Evolutionary conservation across 345 rosid species (phyloP).

Genomic region (Salix caprea): DNA sequence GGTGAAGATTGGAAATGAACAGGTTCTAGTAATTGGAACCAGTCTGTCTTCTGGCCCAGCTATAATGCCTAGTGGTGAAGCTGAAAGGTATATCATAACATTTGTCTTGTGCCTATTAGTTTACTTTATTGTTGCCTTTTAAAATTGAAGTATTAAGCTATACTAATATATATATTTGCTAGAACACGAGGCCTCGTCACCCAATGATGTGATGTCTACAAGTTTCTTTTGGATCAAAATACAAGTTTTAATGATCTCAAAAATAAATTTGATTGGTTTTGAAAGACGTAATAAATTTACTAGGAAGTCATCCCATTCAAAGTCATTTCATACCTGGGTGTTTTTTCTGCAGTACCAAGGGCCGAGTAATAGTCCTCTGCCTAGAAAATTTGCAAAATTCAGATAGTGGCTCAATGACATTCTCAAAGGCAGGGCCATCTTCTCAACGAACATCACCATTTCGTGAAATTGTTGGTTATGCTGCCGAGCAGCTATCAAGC

Average conservation of each 20-base stretch:
- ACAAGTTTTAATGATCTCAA: neutral
- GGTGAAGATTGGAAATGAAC: constrained; percentile 76
- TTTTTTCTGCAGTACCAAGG: constrained; percentile 68
- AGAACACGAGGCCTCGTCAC: neutral
- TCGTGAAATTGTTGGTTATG: constrained; percentile 59
- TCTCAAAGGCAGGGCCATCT: constrained; percentile 66
- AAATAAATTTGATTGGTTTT: neutral
- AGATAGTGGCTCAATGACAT: constrained; percentile 68
- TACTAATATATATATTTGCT: neutral
- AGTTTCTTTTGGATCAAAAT: neutral
- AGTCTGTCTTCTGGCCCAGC: constrained; percentile 88
- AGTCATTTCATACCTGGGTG: constrained; percentile 12
- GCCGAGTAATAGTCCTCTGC: constrained; percentile 76
- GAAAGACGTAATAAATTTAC: neutral
- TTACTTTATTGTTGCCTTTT: neutral
- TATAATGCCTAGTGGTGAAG: constrained; percentile 95
- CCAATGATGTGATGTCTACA: neutral
- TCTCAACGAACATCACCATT: constrained; percentile 82
- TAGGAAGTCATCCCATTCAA: neutral
- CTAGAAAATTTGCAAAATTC: constrained; percentile 65
- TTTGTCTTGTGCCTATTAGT: constrained; percentile 7
- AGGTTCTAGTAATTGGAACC: constrained; percentile 84
- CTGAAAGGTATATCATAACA: constrained; percentile 62
- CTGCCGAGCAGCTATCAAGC: constrained; percentile 70
- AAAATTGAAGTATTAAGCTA: neutral